A percentile compares a stretch with the other conserved stretches of the same genome.
These are phyloP conservation scores for Phialocephala sp. DNA, from an alignment of 2,329 filamentous ascomycete species.

Conservation along the genomic window DNA sequence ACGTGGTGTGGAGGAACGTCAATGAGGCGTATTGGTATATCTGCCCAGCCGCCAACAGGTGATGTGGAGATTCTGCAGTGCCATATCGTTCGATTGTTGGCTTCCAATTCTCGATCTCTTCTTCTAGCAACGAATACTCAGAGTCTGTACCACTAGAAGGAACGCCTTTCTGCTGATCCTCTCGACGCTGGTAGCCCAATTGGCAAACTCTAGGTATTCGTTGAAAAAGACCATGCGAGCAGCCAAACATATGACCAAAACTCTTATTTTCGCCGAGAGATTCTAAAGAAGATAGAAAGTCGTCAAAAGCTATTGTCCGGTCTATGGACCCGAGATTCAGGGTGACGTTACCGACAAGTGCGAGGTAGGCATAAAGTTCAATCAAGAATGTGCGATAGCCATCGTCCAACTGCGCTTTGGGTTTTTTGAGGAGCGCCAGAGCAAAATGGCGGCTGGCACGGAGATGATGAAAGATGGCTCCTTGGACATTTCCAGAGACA, in stretches of 20 bases:
- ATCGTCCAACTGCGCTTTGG: background rate
- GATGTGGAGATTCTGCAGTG: background rate
- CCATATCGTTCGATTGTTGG: background rate
- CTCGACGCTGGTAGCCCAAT: background rate
- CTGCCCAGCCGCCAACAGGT: background rate
- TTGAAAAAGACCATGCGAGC: background rate
- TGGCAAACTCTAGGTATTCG: conserved; percentile 5
- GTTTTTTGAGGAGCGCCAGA: background rate
- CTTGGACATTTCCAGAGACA: conserved; percentile 5
- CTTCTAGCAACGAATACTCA: background rate
- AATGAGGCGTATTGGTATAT: background rate
- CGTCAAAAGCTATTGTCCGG: background rate
- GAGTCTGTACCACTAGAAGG: background rate
- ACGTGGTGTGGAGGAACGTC: background rate
- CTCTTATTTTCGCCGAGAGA: background rate
- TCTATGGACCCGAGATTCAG: background rate
- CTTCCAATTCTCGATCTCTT: background rate
- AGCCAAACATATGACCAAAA: conserved; percentile 6
- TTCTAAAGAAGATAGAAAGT: background rate
- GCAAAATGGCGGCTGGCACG: conserved; percentile 13
- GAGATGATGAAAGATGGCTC: background rate
- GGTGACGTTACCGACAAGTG: conserved; percentile 1
- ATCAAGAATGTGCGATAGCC: background rate
- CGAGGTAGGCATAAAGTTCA: background rate
- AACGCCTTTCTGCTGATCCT: background rate